A percentile compares a stretch with the other conserved stretches of the same genome.
These are phyloP conservation scores for Coemansia sp. DNA, from an alignment of 192 early-diverging fungal genomes.

Conservation along the genomic window DNA sequence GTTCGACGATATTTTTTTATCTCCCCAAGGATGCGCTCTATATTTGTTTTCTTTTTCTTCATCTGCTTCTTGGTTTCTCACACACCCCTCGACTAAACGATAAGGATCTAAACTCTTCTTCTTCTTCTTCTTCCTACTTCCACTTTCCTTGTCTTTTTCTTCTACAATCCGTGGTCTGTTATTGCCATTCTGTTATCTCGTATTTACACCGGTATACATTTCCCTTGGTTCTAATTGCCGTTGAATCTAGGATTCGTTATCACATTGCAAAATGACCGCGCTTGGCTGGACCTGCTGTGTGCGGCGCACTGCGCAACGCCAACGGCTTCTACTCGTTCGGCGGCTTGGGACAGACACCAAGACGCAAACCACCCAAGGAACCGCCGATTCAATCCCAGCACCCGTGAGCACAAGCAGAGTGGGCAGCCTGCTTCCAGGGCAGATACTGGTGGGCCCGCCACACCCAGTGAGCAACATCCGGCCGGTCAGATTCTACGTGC, in stretches of 20 bases:
- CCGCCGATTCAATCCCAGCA: neutral
- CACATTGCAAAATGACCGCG: too few relatives aligned
- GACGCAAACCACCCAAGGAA: too few relatives aligned
- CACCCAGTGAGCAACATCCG: constrained; percentile 52
- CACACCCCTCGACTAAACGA: too few relatives aligned
- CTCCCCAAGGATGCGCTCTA: neutral
- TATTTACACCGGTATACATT: too few relatives aligned
- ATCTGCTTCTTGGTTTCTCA: neutral
- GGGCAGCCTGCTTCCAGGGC: constrained; percentile 33
- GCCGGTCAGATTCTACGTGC: constrained; percentile 32
- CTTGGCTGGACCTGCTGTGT: too few relatives aligned
- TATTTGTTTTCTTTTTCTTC: constrained; percentile 3
- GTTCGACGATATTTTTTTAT: too few relatives aligned
- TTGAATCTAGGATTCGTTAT: too few relatives aligned
- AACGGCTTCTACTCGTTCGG: too few relatives aligned
- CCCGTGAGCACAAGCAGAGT: neutral
- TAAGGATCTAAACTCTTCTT: neutral
- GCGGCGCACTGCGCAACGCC: too few relatives aligned
- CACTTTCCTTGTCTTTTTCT: neutral
- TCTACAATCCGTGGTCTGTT: neutral
- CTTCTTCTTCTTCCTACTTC: neutral
- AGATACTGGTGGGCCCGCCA: constrained; percentile 43
- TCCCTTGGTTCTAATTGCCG: too few relatives aligned
- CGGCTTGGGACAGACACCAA: too few relatives aligned
- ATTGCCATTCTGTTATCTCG: too few relatives aligned